A percentile compares a stretch with the other conserved stretches of the same genome.
Evolutionary conservation across 805 yeast genomes (phyloP).

Genomic region (Suhomyces pyralidae): DNA sequence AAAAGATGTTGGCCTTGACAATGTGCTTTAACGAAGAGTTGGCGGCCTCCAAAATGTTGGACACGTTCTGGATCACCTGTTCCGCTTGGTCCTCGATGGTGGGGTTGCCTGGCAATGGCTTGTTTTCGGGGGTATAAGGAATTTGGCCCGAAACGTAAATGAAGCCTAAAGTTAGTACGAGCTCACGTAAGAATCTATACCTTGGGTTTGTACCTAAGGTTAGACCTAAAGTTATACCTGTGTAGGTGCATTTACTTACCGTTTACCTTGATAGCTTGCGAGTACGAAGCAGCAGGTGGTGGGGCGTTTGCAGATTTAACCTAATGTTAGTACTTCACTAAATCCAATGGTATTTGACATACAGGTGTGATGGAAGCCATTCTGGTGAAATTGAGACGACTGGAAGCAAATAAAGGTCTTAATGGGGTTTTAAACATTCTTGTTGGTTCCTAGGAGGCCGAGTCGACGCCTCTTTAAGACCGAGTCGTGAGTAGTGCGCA

Average conservation of each 20-base stretch:
- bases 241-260: conserved; percentile 21
- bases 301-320: conserved; percentile 80
- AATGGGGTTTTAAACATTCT: conserved; percentile 19
- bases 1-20: conserved; percentile 85
- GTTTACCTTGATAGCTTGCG: conserved; percentile 92
- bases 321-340: conserved; percentile 21
- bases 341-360: conserved; percentile 15
- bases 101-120: conserved; percentile 65
- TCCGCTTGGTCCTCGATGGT: conserved; percentile 74
- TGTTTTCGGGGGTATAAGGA: conserved; percentile 81
- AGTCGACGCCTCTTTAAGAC: background rate
- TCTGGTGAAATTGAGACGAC: conserved; percentile 16
- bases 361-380: conserved; percentile 29
- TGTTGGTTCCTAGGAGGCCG: background rate
- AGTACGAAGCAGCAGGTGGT: conserved; percentile 94
- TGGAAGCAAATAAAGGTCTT: conserved; percentile 15
- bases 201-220: too few relatives aligned
- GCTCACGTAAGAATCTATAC: too few relatives aligned
- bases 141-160: conserved; percentile 94
- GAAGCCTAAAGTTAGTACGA: conserved; percentile 50
- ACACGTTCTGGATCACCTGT: conserved; percentile 65
- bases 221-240: too few relatives aligned
- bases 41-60: conserved; percentile 75
- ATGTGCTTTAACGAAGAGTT: conserved; percentile 80
- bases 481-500: background rate